Conservation (phyloP, 2,329 filamentous ascomycete genomes). For the Hymenoscyphus occultus region DNA sequence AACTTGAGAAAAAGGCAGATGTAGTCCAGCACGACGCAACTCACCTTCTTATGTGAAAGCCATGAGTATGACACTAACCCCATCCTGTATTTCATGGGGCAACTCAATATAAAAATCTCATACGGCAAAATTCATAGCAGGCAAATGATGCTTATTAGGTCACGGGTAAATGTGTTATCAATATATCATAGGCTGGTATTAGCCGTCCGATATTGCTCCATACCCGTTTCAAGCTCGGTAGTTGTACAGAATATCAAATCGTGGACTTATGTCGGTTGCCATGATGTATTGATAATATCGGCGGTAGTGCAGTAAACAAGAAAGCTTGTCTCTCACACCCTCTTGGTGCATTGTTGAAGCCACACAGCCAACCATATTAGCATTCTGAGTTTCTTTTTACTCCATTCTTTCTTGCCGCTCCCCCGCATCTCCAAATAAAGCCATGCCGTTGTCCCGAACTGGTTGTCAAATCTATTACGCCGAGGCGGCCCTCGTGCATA, state of each 20-base stretch:
- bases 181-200: neutral
- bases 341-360: neutral
- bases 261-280: neutral
- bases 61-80: neutral
- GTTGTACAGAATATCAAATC: neutral
- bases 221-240: neutral
- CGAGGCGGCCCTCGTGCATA: neutral
- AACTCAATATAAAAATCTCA: neutral
- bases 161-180: neutral
- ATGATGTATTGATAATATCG: neutral
- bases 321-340: neutral
- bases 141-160: neutral
- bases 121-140: slow-evolving; percentile 1
- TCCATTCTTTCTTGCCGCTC: neutral
- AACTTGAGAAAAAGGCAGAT: neutral
- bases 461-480: neutral
- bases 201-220: neutral
- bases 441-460: neutral
- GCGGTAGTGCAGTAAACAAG: neutral
- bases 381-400: neutral
- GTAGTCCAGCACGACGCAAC: neutral
- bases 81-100: neutral
- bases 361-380: neutral
- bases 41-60: neutral
- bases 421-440: neutral